Conservation (phyloP, 106 monocot genomes). For the Dendrobium huoshanense region DNA sequence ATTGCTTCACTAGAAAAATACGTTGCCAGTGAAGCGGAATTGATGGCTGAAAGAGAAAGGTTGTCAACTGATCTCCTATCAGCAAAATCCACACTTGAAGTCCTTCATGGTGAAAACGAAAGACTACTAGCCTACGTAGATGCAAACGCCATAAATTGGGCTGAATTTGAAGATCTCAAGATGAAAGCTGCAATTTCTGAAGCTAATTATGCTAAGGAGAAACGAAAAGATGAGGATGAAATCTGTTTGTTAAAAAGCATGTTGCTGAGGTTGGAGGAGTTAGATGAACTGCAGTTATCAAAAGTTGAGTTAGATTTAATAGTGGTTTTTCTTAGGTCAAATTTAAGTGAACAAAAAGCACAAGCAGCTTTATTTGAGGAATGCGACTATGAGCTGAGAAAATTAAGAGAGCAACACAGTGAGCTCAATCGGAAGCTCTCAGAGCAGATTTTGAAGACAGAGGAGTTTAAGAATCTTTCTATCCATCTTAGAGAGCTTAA, state of each 20-base stretch:
- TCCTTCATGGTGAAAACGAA: conserved; percentile 24
- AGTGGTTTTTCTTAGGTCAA: conserved; percentile 48
- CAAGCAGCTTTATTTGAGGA: conserved; percentile 33
- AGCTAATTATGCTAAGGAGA: conserved; percentile 16
- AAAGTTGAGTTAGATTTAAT: conserved; percentile 51
- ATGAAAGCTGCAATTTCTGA: conserved; percentile 15
- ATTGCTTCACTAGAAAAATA: conserved; percentile 9
- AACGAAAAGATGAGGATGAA: conserved; percentile 31
- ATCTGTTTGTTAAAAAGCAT: conserved; percentile 27
- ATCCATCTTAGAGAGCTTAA: conserved; percentile 83
- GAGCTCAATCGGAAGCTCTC: conserved; percentile 63
- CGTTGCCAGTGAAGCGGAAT: conserved; percentile 23
- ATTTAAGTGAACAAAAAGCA: conserved; percentile 52
- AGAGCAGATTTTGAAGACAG: conserved; percentile 85
- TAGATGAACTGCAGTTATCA: conserved; percentile 39
- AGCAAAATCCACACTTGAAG: conserved; percentile 25
- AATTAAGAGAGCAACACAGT: conserved; percentile 50
- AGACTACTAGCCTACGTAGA: conserved; percentile 10
- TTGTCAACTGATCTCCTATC: conserved; percentile 25
- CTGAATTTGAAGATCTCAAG: conserved; percentile 25
- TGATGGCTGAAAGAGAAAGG: conserved; percentile 33
- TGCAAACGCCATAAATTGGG: conserved; percentile 2
- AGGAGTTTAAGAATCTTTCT: conserved; percentile 88
- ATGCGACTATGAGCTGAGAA: conserved; percentile 26
- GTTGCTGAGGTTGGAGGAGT: conserved; percentile 37